A percentile compares a stretch with the other conserved stretches of the same genome.
Evolutionary conservation across 2,329 filamentous ascomycete genomes (phyloP).

Genomic region (Hortaea sp.): DNA sequence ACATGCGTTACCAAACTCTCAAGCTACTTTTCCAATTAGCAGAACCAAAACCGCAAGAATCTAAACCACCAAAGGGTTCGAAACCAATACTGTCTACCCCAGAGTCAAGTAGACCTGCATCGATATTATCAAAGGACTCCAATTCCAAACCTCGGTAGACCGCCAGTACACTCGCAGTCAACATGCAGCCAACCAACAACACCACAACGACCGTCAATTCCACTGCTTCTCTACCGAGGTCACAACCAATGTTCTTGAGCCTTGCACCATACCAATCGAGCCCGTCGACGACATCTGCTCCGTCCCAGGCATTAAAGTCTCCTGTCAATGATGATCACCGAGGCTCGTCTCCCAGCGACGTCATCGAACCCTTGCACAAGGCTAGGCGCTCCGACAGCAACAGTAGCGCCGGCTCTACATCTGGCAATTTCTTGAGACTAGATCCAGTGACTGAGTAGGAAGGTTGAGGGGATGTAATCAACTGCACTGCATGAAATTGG

Average conservation of each 20-base stretch:
- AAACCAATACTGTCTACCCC: not conserved
- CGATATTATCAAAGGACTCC: not conserved
- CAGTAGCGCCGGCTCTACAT: constrained; percentile 37
- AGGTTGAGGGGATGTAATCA: too few relatives aligned
- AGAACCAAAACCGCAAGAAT: not conserved
- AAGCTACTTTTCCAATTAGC: constrained; percentile 4
- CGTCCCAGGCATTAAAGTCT: not conserved
- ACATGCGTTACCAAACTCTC: constrained; percentile 7
- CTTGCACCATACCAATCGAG: too few relatives aligned
- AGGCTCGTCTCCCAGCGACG: not conserved
- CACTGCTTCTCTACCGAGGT: not conserved
- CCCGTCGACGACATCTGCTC: not conserved
- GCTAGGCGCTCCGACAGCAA: constrained; percentile 46
- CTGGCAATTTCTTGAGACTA: constrained; percentile 48
- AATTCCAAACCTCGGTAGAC: not conserved
- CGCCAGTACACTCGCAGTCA: not conserved
- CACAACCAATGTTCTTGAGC: not conserved
- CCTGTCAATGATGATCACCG: not conserved
- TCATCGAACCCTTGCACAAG: constrained; percentile 1
- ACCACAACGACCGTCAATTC: not conserved
- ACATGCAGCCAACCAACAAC: not conserved
- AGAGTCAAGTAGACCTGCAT: not conserved
- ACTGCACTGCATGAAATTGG: too few relatives aligned
- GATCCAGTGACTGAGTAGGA: not conserved
- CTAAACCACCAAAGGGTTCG: not conserved